These are phyloP conservation scores for Phytopythium montanum DNA, from an alignment of 352 stramenopile genomes.

Conservation along the genomic window DNA sequence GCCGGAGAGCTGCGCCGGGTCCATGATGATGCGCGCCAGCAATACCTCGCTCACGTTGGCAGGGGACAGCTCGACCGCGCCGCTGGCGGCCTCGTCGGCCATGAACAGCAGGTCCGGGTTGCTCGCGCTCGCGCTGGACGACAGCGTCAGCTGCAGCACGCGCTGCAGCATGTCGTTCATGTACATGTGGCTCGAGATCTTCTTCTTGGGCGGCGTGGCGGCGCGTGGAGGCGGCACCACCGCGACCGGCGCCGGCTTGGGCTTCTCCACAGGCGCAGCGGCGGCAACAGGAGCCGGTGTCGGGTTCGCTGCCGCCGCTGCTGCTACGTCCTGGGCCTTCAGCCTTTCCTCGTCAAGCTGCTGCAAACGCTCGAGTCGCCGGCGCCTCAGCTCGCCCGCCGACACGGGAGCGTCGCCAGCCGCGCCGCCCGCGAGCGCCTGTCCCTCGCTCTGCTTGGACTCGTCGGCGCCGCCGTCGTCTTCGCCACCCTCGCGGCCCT, in stretches of 20 bases:
- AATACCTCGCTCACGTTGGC: slow-evolving; percentile 62
- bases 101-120: slow-evolving; percentile 35
- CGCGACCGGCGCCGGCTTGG: background rate
- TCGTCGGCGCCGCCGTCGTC: slow-evolving; percentile 24
- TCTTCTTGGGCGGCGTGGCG: slow-evolving; percentile 26
- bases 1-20: slow-evolving; percentile 41
- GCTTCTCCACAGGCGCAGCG: slow-evolving; percentile 2
- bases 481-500: slow-evolving; percentile 27
- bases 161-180: slow-evolving; percentile 79
- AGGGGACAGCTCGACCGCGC: background rate
- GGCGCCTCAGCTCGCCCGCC: slow-evolving; percentile 44
- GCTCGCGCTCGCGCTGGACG: slow-evolving; percentile 15
- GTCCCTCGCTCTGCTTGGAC: slow-evolving; percentile 20
- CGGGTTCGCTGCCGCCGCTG: background rate
- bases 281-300: background rate
- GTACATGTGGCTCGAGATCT: slow-evolving; percentile 38
- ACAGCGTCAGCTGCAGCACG: slow-evolving; percentile 61
- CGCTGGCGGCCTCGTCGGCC: slow-evolving; percentile 22
- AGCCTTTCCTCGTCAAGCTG: slow-evolving; percentile 48
- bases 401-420: slow-evolving; percentile 17
- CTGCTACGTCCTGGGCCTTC: slow-evolving; percentile 14
- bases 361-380: slow-evolving; percentile 55
- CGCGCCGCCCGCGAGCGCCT: slow-evolving; percentile 13
- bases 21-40: slow-evolving; percentile 65
- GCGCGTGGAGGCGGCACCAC: background rate